A percentile compares a stretch with the other conserved stretches of the same genome.
These are phyloP conservation scores for Fusarium verrucosum DNA, from an alignment of 2,329 filamentous ascomycete genomes.

Conservation along the genomic window DNA sequence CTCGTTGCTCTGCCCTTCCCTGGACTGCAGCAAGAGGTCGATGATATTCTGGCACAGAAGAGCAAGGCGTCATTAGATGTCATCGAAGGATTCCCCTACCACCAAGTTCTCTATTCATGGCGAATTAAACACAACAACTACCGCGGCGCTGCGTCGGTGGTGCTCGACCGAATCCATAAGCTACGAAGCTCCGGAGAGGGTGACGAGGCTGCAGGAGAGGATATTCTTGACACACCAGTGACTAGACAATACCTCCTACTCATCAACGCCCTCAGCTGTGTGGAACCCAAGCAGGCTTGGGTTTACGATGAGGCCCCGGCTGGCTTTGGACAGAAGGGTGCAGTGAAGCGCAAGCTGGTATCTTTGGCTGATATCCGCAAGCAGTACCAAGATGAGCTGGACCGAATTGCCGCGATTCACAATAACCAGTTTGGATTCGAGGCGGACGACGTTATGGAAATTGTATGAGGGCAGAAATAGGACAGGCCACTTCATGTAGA, in stretches of 20 bases:
- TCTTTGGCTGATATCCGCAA: slow-evolving; percentile 87
- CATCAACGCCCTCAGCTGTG: slow-evolving; percentile 91
- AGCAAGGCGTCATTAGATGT: slow-evolving; percentile 76
- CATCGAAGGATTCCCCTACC: slow-evolving; percentile 76
- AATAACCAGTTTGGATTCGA: slow-evolving; percentile 87
- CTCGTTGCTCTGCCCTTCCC: slow-evolving; percentile 83
- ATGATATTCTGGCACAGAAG: slow-evolving; percentile 77
- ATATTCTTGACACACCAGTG: slow-evolving; percentile 69
- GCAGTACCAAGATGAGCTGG: slow-evolving; percentile 89
- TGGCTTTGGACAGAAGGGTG: slow-evolving; percentile 35
- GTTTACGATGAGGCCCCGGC: slow-evolving; percentile 61
- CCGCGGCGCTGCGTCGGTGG: slow-evolving; percentile 75
- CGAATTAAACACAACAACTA: slow-evolving; percentile 85
- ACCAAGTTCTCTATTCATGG: slow-evolving; percentile 92
- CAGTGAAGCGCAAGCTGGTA: slow-evolving; percentile 75
- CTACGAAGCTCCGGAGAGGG: slow-evolving; percentile 67
- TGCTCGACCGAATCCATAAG: slow-evolving; percentile 71
- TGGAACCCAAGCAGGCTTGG: slow-evolving; percentile 83
- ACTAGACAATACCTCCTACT: slow-evolving; percentile 85
- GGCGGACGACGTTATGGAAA: slow-evolving; percentile 64
- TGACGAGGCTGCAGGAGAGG: slow-evolving; percentile 63
- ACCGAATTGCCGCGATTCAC: slow-evolving; percentile 86
- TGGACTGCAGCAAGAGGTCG: slow-evolving; percentile 79
- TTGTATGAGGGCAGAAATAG: slow-evolving; percentile 49
- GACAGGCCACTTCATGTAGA: slow-evolving; percentile 35